Evolutionary conservation across 768 basidiomycete species (phyloP).

Genomic region (Hortiboletus campestris): DNA sequence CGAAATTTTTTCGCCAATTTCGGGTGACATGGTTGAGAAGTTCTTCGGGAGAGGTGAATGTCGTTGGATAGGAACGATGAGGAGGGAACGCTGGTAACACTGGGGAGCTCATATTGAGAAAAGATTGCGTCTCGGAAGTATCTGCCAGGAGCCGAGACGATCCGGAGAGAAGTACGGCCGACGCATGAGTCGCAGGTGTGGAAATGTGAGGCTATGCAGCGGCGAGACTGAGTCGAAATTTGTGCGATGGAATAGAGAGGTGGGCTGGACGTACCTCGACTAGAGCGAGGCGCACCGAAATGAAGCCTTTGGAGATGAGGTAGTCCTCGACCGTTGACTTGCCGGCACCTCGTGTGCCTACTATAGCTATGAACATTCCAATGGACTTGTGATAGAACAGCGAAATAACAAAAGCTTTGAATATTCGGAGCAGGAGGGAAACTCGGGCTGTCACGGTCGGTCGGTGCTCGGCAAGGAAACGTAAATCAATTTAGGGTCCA

Average conservation of each 20-base stretch:
- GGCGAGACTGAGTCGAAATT: neutral
- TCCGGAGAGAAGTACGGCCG: neutral
- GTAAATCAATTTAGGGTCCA: neutral
- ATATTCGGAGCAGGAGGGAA: neutral
- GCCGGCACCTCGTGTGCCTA: constrained; percentile 62
- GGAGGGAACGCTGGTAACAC: constrained; percentile 9
- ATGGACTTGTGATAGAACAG: neutral
- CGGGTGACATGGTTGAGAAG: constrained; percentile 75
- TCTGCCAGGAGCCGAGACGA: neutral
- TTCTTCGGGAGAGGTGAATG: constrained; percentile 46
- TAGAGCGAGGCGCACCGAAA: constrained; percentile 40
- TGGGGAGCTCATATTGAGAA: constrained; percentile 23
- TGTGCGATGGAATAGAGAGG: neutral
- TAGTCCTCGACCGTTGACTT: constrained; percentile 60
- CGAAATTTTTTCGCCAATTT: constrained; percentile 78
- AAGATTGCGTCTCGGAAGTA: constrained; percentile 10
- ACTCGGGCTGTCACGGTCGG: no score
- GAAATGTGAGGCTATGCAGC: constrained; percentile 7
- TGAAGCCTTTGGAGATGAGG: constrained; percentile 58
- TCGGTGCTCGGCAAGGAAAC: neutral
- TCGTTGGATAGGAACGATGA: constrained; percentile 20
- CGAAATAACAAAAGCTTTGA: neutral
- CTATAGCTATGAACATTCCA: constrained; percentile 65
- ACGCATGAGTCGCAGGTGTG: neutral
- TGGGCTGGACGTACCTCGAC: constrained; percentile 15